Evolutionary conservation across 441 rosid species (phyloP).

Genomic region (Erodium chrysanthum): DNA sequence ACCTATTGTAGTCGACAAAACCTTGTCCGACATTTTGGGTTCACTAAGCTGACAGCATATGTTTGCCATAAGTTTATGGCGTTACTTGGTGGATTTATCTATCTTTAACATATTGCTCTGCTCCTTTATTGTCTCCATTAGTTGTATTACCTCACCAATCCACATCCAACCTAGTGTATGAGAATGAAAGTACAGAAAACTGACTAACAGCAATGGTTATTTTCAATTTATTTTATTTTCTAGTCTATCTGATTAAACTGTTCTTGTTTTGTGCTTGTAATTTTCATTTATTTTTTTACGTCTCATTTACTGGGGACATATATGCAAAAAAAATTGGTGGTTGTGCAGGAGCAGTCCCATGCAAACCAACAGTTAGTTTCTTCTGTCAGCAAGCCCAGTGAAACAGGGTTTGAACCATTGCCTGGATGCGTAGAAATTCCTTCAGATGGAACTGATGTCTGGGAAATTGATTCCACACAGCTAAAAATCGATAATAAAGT

Average conservation of each 20-base stretch:
- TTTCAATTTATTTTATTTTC: not conserved
- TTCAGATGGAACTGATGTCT: constrained; percentile 82
- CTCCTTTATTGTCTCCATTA: not conserved
- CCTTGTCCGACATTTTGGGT: not conserved
- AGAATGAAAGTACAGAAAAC: not conserved
- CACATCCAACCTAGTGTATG: not conserved
- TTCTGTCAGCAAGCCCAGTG: constrained; percentile 31
- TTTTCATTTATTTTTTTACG: not conserved
- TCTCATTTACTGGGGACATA: constrained; percentile 9
- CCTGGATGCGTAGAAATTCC: constrained; percentile 73
- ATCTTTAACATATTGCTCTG: not conserved
- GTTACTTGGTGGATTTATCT: not conserved
- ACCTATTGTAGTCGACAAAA: not conserved
- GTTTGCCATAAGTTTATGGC: not conserved
- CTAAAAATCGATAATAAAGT: constrained; percentile 63
- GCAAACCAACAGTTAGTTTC: constrained; percentile 37
- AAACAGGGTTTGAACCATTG: constrained; percentile 31
- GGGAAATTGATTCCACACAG: constrained; percentile 80
- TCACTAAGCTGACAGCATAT: not conserved
- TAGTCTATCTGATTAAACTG: not conserved
- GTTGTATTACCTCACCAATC: not conserved
- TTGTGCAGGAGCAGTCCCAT: constrained; percentile 50
- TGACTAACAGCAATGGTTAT: not conserved
- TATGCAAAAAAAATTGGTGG: constrained; percentile 25
- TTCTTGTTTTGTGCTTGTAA: not conserved